Conservation (phyloP, 805 yeast genomes). For the Candida sonorensis region DNA sequence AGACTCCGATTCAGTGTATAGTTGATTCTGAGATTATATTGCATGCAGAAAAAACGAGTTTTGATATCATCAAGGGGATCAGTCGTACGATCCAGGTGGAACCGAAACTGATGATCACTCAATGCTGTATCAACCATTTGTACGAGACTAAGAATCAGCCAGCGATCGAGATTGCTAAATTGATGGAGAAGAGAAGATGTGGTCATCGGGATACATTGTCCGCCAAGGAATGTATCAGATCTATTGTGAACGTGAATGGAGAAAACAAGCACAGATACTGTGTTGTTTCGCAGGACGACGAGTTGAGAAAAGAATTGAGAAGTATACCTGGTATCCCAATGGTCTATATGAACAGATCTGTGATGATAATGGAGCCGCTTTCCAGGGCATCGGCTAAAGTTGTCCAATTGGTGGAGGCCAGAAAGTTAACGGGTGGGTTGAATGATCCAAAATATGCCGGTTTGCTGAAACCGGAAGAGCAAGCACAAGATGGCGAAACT, state of each 20-base stretch:
- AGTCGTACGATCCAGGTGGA: constrained; percentile 78
- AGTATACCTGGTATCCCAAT: constrained; percentile 85
- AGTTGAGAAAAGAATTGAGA: constrained; percentile 62
- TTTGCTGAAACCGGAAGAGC: constrained; percentile 15
- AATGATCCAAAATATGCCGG: constrained; percentile 56
- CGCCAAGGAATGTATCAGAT: constrained; percentile 65
- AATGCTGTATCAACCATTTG: constrained; percentile 86
- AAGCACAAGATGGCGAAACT: constrained; percentile 12
- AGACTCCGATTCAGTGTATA: constrained; percentile 88
- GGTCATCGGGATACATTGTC: constrained; percentile 56
- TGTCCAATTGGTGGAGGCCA: constrained; percentile 47
- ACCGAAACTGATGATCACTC: constrained; percentile 87
- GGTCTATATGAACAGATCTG: constrained; percentile 81
- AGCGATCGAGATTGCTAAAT: constrained; percentile 79
- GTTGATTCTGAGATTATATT: constrained; percentile 76
- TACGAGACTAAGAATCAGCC: constrained; percentile 65
- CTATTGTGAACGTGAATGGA: constrained; percentile 64
- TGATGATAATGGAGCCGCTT: constrained; percentile 93
- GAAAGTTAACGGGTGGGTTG: constrained; percentile 71
- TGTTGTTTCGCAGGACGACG: constrained; percentile 76
- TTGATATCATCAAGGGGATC: constrained; percentile 76
- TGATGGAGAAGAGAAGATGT: constrained; percentile 86
- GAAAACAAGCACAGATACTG: constrained; percentile 85
- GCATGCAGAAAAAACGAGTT: constrained; percentile 59
- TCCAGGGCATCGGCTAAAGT: constrained; percentile 58